Evolutionary conservation across 2,329 filamentous ascomycete genomes (phyloP), one percentile per base, ranked within the genome.

Genomic region (Apiospora sp.): DNA sequence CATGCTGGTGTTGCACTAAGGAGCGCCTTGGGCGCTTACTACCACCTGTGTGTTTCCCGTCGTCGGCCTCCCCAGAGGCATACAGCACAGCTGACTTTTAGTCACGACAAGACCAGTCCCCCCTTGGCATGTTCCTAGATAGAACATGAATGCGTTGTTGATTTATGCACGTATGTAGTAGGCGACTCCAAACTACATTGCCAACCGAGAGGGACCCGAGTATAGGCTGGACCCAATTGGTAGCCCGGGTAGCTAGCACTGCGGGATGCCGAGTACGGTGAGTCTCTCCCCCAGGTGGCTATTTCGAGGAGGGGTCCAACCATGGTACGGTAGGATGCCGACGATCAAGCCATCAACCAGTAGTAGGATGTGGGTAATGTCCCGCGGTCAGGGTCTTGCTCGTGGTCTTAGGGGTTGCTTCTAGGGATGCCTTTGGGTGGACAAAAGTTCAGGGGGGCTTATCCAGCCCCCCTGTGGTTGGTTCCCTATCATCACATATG

Each of bases 1-100:
- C 58, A 64, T 58, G 54, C 34, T 34, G 54, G 27, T 64, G 58
- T 64, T 64, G 58, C 30, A 64, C 58, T 41, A 64, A 61, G 27
- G 30, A 41, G 58, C 58, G 58, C 58, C 58, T 64, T 41, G 54
- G 54, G 54, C 54, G 54, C 30, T 64, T 64, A 30, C 54, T 41
- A 41, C 19, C 30, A 64, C 30, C 27, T 34, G 54, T 61, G 54
- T 12, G 19, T 64, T 64, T 4, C 54, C 54, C 30, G 30, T n/a
- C n/a, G 6, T 58, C 51, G 19, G 1, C 24, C 14, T 34, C 3
- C 5, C 46, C 22, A 27, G 24, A 14, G 34, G 58, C 16, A 30
- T 34, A 41, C 34, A 41, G 54, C 58, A 64, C 12, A 4, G 16
- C 30, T 19, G 27, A 3, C 30, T 13, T 64, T 64, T 64, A 64